These are phyloP conservation scores for Tricladium varicosporioides DNA, from an alignment of 2,329 filamentous ascomycete genomes.

Conservation along the genomic window DNA sequence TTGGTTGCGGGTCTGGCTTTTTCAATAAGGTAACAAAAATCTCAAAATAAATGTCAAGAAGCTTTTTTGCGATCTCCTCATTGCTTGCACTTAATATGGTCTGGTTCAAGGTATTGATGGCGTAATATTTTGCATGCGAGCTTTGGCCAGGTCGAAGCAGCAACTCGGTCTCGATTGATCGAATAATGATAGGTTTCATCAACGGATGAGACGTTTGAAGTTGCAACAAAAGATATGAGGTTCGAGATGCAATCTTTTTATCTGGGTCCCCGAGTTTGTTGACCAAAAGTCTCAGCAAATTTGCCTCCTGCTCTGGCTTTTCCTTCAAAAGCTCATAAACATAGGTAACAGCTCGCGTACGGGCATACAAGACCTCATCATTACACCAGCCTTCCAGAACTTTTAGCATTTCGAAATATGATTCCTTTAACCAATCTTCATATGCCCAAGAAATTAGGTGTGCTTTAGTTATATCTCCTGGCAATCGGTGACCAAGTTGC, in stretches of 20 bases:
- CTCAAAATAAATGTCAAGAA: constrained; percentile 89
- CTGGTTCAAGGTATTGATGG: constrained; percentile 94
- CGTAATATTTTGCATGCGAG: constrained; percentile 89
- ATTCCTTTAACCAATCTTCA: constrained; percentile 92
- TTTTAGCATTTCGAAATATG: constrained; percentile 91
- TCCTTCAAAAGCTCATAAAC: constrained; percentile 89
- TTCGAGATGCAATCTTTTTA: constrained; percentile 90
- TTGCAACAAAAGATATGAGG: constrained; percentile 91
- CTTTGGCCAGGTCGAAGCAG: constrained; percentile 85
- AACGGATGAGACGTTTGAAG: constrained; percentile 83
- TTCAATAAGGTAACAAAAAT: constrained; percentile 83
- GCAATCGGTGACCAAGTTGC: constrained; percentile 68
- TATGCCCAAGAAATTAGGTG: constrained; percentile 88
- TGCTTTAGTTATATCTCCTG: constrained; percentile 67
- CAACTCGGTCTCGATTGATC: constrained; percentile 81
- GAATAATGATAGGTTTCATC: constrained; percentile 89
- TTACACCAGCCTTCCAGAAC: constrained; percentile 89
- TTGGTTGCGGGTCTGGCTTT: constrained; percentile 40
- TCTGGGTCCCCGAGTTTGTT: constrained; percentile 97
- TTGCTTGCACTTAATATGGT: constrained; percentile 87
- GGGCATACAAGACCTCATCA: constrained; percentile 92
- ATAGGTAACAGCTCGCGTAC: constrained; percentile 83
- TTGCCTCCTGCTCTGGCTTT: constrained; percentile 96
- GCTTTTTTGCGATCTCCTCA: constrained; percentile 72
- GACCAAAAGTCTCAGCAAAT: constrained; percentile 83